These are phyloP conservation scores for Debaryomycetaceae sp. DNA, from an alignment of 1,139 yeast genomes.

Conservation along the genomic window DNA sequence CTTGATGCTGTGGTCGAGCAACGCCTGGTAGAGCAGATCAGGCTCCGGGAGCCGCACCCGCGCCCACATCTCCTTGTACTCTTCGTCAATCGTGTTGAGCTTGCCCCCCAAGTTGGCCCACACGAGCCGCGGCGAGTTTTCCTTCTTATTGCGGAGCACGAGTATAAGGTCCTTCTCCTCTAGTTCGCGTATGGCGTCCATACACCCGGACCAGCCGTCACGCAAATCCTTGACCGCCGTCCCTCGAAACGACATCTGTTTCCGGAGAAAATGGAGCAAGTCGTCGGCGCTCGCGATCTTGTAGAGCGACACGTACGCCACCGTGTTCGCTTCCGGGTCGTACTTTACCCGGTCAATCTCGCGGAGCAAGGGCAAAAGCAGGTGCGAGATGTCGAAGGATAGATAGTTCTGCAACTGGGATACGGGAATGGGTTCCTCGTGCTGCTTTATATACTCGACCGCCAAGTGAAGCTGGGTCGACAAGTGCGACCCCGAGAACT, in stretches of 20 bases:
- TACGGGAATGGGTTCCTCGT: slow-evolving; percentile 60
- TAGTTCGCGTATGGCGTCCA: slow-evolving; percentile 62
- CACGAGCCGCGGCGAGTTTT: slow-evolving; percentile 76
- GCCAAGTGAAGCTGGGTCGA: slow-evolving; percentile 80
- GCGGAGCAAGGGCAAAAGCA: slow-evolving; percentile 57
- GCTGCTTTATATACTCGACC: slow-evolving; percentile 68
- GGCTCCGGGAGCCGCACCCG: slow-evolving; percentile 69
- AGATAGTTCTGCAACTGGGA: slow-evolving; percentile 51
- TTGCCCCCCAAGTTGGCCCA: slow-evolving; percentile 85
- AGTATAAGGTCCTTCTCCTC: slow-evolving; percentile 69
- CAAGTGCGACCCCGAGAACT: slow-evolving; percentile 46
- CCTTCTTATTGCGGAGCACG: slow-evolving; percentile 84
- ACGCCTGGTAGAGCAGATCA: slow-evolving; percentile 66
- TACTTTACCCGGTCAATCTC: slow-evolving; percentile 69
- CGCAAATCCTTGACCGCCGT: slow-evolving; percentile 77
- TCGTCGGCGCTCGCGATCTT: slow-evolving; percentile 78
- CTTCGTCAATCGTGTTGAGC: slow-evolving; percentile 68
- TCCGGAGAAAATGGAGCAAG: slow-evolving; percentile 58
- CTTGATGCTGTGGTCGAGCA: slow-evolving; percentile 77
- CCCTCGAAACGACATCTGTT: slow-evolving; percentile 84
- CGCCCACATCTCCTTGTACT: slow-evolving; percentile 75
- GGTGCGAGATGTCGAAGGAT: slow-evolving; percentile 32
- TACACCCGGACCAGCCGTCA: slow-evolving; percentile 97
- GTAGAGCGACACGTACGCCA: slow-evolving; percentile 81
- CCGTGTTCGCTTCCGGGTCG: slow-evolving; percentile 47